phyloP scores from a whole-genome alignment of 306 rosid genomes.

The Abrus pulchellus region DNA sequence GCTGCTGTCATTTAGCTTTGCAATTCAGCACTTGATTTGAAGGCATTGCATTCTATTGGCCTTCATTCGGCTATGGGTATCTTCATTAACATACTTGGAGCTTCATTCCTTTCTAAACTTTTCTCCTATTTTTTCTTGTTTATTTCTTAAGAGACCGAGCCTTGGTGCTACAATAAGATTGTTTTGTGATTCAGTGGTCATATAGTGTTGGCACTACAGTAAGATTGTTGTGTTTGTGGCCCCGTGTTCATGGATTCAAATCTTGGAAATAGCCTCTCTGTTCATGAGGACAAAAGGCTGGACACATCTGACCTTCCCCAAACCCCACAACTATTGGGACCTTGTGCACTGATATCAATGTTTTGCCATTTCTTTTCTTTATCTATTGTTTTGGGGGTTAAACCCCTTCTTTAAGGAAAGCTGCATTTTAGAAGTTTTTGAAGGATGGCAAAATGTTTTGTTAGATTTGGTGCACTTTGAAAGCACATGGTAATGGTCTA shows the following conservation, averaged over 20 bases:
- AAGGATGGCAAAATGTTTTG: not conserved
- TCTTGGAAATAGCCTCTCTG: not conserved
- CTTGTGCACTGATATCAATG: not conserved
- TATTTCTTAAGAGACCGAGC: not conserved
- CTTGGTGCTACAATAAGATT: not conserved
- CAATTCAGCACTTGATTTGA: not conserved
- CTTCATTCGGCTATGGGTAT: not conserved
- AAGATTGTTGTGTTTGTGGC: constrained; percentile 4
- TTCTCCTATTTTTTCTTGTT: not conserved
- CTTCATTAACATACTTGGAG: not conserved
- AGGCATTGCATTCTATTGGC: constrained; percentile 1
- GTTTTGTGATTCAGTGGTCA: not conserved
- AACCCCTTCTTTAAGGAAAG: not conserved
- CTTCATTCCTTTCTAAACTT: not conserved
- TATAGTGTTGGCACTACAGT: not conserved
- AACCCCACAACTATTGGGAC: not conserved
- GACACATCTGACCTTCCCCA: not conserved
- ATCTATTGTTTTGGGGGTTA: not conserved
- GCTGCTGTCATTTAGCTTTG: constrained; percentile 3
- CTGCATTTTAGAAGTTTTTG: not conserved
- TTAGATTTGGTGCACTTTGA: not conserved
- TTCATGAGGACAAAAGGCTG: not conserved
- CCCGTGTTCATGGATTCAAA: not conserved
- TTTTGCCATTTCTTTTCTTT: not conserved
- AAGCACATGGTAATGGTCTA: not conserved